These are phyloP conservation scores for Prunella vulgaris DNA, from an alignment of 257 asterid species.

Conservation along the genomic window DNA sequence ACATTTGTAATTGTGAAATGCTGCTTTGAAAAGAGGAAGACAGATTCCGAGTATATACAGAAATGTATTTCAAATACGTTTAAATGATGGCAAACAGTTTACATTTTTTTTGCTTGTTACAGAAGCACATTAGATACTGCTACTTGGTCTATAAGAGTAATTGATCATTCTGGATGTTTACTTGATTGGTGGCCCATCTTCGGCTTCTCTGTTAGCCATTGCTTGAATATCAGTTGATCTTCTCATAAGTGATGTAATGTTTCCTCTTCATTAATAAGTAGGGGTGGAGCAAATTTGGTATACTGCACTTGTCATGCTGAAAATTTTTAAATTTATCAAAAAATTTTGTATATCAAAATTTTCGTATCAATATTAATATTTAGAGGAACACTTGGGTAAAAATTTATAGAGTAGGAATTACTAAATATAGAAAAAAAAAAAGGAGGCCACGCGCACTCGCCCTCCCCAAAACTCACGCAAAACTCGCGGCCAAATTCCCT, in stretches of 20 bases:
- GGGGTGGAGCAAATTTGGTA: too few species aligned
- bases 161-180: not conserved
- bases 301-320: too few species aligned
- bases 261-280: constrained; percentile 23
- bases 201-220: not conserved
- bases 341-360: too few species aligned
- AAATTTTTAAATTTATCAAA: too few species aligned
- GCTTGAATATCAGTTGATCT: not conserved
- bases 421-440: too few species aligned
- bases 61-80: not conserved
- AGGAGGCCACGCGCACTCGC: too few species aligned
- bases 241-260: not conserved
- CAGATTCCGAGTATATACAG: not conserved
- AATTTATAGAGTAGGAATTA: too few species aligned
- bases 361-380: too few species aligned
- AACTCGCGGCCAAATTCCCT: too few species aligned
- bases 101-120: not conserved
- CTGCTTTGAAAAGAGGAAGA: not conserved
- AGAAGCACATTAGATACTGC: not conserved
- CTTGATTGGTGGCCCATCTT: not conserved
- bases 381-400: too few species aligned
- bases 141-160: not conserved
- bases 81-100: not conserved
- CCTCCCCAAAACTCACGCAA: too few species aligned
- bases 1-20: not conserved